Evolutionary conservation across 768 basidiomycete genomes (phyloP), one percentile per base, ranked within the genome.

Genomic region (Hericium alpestre): DNA sequence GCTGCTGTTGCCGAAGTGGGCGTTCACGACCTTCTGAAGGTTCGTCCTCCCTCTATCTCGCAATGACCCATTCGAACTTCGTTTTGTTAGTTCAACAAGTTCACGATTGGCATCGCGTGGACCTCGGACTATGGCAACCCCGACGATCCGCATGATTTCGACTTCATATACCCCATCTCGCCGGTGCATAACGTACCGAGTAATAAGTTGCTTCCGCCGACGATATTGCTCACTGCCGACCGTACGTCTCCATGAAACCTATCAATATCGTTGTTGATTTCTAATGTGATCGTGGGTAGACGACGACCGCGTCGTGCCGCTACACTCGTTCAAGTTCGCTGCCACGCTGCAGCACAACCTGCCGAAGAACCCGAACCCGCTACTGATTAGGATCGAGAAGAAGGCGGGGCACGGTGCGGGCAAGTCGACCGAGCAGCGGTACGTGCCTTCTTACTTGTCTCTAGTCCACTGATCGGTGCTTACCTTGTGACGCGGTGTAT

Each of bases 301-400:
- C 60, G 90, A 91, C 62, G 87, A 90, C 64, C 84, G 90, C 38
- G 90, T 92, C n/a, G 88, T 91, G 4, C 87, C 88, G 1, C 72
- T 89, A 66, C 90, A 91, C 69, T 87, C 88, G 9, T 90, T 87
- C 79, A 93, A 93, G 70, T 76, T 82, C 53, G 83, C 84, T 0
- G 90, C 90, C 15, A 81, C 82, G n/a, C 72, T 91, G 39, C 90
- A 93, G 65, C 71, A 91, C 65, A 71, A 69, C 1, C 69, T 80
- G 1, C 76, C 86, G 1, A 63, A 81, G 49, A 92, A 90, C 66
- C 79, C 80, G 0, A 70, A 89, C 63, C 90, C 90, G 5, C 72
- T 92, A 12, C 73, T 93, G 18, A 72, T 91, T 51, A 79, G 88
- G 20, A 81, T 92, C 25, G 87, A 91, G 65, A 82, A 82, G 70